Evolutionary conservation across 2,329 filamentous ascomycete genomes (phyloP), one percentile per base, ranked within the genome.

Genomic region (Trichophaea hybrida): DNA sequence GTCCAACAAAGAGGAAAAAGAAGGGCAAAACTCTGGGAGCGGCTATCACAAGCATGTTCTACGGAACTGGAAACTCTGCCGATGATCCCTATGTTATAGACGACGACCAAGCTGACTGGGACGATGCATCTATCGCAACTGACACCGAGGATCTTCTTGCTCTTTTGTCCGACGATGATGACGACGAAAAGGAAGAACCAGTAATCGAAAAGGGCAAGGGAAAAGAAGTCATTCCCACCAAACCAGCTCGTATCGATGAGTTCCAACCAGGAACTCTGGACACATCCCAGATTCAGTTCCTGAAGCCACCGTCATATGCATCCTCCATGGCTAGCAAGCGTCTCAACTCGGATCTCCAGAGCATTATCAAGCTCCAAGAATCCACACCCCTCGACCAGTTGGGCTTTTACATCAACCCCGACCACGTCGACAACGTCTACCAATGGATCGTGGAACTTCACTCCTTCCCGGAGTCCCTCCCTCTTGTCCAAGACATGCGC

Each of bases 361-460:
- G 76, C 6, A 74, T 90, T 0, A 73, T 86, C 37, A 79, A 80
- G 60, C 71, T 82, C 1, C 89, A 95, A 69, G 71, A 78, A 0
- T 74, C 70, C 8, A 80, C 77, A 0, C 78, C 81, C 0, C 70
- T 80, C 1, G 77, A 83, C 61, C 79, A 85, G 61, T 77, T 94
- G 0, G 90, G 90, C 13, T 95, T 89, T 88, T 88, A 88, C 69
- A 82, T 94, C 58, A 80, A 94, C 68, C 73, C 77, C 12, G 74
- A 75, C 5, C 78, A 80, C 54, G 75, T 90, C 40, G 78, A 74
- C 24, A 94, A 90, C 68, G 77, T 89, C 63, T 95, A 93, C 68
- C 88, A 94, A 68, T 94, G 89, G 89, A 88, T 94, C 60, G 82
- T 94, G 5, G 86, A 95, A 70, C 75, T 96, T 1, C 90, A 95